Conservation (phyloP, 306 rosid species). For the Begonia peltatifolia region DNA sequence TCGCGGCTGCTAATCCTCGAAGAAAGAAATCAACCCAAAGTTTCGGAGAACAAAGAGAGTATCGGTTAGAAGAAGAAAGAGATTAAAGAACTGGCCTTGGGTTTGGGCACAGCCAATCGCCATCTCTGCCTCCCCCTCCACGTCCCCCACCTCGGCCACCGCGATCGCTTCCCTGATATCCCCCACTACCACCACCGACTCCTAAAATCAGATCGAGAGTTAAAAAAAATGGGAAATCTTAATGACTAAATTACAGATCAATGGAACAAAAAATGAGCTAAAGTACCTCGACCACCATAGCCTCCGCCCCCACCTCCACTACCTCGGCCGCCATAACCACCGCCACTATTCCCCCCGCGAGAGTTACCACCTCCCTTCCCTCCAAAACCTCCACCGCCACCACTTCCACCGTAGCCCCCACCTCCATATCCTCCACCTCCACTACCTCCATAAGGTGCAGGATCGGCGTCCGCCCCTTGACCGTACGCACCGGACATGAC, state of each 20-base stretch:
- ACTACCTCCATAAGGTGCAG: slow-evolving; percentile 50
- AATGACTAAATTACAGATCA: not conserved
- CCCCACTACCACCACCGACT: slow-evolving; percentile 47
- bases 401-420: slow-evolving; percentile 20
- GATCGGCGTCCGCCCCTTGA: slow-evolving; percentile 68
- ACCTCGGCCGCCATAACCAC: slow-evolving; percentile 4
- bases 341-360: slow-evolving; percentile 25
- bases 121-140: slow-evolving; percentile 90
- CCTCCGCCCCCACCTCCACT: slow-evolving; percentile 53
- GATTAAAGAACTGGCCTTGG: slow-evolving; percentile 32
- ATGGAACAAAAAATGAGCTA: not conserved
- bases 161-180: slow-evolving; percentile 76
- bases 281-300: slow-evolving; percentile 70
- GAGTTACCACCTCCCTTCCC: slow-evolving; percentile 23
- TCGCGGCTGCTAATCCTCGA: not conserved
- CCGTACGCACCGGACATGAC: slow-evolving; percentile 87
- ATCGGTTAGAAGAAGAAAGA: not conserved
- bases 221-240: not conserved
- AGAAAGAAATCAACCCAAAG: slow-evolving; percentile 7
- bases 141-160: slow-evolving; percentile 67
- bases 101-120: slow-evolving; percentile 96
- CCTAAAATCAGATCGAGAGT: slow-evolving; percentile 9
- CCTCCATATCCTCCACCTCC: slow-evolving; percentile 31
- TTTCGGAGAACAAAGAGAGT: slow-evolving; percentile 8
- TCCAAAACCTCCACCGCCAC: slow-evolving; percentile 25